phyloP scores from a whole-genome alignment of 768 basidiomycete species.

The Pilatotrama ljubarskyi region DNA sequence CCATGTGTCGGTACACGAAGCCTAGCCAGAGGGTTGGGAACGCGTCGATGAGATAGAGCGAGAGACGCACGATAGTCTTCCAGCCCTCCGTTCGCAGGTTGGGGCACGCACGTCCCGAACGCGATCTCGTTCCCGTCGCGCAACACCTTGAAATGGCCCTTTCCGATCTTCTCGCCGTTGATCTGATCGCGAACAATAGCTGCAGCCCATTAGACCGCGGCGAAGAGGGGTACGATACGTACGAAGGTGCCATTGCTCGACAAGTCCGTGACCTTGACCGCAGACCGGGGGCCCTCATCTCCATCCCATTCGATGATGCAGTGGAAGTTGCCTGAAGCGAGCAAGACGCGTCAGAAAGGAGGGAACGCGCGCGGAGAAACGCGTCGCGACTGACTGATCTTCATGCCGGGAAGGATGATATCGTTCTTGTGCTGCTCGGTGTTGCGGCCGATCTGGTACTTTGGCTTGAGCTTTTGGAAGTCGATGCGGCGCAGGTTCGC shows the following conservation, averaged over 20 bases:
- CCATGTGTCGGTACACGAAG: constrained; percentile 70
- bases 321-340: constrained; percentile 50
- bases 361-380: constrained; percentile 5
- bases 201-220: background rate
- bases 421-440: constrained; percentile 36
- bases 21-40: constrained; percentile 39
- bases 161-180: constrained; percentile 65
- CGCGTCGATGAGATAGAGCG: background rate
- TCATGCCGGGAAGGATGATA: constrained; percentile 65
- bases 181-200: constrained; percentile 44
- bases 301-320: constrained; percentile 63
- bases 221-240: background rate
- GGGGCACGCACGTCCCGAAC: constrained; percentile 63
- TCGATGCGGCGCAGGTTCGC: constrained; percentile 54
- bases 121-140: constrained; percentile 85
- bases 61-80: constrained; percentile 74
- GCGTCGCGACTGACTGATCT: constrained; percentile 59
- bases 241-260: constrained; percentile 52
- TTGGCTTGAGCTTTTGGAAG: constrained; percentile 53
- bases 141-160: constrained; percentile 53
- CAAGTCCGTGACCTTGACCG: constrained; percentile 52
- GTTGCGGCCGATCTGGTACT: constrained; percentile 58
- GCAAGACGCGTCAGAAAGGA: constrained; percentile 30
- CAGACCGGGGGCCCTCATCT: constrained; percentile 38
- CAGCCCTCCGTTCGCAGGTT: constrained; percentile 39